Evolutionary conservation across 2,329 filamentous ascomycete genomes (phyloP).

Genomic region (Cryphonectria parasitica): DNA sequence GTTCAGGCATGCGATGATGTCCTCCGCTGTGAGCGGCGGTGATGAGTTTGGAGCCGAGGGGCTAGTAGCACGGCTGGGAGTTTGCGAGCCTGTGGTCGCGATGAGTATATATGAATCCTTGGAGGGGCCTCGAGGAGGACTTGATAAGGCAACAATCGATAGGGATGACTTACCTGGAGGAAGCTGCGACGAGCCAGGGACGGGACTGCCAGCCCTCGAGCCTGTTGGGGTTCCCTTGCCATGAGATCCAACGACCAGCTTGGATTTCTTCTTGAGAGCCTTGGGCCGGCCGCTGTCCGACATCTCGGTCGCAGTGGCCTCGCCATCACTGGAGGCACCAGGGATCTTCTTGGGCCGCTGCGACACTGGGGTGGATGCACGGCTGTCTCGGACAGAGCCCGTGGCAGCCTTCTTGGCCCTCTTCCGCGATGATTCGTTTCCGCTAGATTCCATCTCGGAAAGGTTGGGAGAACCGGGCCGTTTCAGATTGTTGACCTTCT

Average conservation of each 20-base stretch:
- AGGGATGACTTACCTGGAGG: constrained; percentile 42
- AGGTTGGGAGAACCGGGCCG: constrained; percentile 83
- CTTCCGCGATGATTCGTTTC: constrained; percentile 84
- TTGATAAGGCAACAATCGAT: not conserved
- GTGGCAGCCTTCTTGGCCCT: constrained; percentile 68
- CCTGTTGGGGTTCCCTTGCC: constrained; percentile 57
- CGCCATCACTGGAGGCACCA: constrained; percentile 72
- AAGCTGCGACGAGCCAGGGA: constrained; percentile 36
- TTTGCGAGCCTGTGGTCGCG: constrained; percentile 23
- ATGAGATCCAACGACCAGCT: constrained; percentile 41
- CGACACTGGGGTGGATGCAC: constrained; percentile 60
- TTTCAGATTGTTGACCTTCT: constrained; percentile 71
- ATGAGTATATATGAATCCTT: constrained; percentile 12
- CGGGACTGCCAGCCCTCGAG: constrained; percentile 66
- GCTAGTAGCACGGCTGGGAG: constrained; percentile 19
- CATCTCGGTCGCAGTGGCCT: constrained; percentile 71
- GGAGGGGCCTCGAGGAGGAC: not conserved
- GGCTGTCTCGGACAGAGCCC: constrained; percentile 54
- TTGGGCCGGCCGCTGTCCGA: constrained; percentile 59
- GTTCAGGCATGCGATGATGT: constrained; percentile 59
- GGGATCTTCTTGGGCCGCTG: constrained; percentile 50
- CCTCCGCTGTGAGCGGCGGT: constrained; percentile 50
- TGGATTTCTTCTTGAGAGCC: constrained; percentile 61
- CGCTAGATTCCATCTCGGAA: constrained; percentile 77
- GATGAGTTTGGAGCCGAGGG: constrained; percentile 22